A percentile compares a stretch with the other conserved stretches of the same genome.
Evolutionary conservation across 2,329 filamentous ascomycete species (phyloP).

Genomic region (Leptographium lundbergii): DNA sequence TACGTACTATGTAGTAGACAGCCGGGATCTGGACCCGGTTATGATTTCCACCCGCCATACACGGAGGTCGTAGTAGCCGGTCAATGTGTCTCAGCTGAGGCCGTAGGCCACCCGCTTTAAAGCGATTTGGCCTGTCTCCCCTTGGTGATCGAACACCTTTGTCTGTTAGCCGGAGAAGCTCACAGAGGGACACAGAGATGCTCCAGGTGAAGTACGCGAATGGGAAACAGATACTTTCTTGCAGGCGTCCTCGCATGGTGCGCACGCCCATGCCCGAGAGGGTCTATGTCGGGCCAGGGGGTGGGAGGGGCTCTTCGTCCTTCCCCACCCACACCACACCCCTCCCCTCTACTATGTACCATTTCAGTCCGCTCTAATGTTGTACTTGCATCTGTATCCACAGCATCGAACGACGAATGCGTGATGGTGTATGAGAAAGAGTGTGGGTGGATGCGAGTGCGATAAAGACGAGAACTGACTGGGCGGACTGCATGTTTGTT

Average conservation of each 20-base stretch:
- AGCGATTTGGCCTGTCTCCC: neutral
- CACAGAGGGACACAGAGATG: neutral
- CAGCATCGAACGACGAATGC: conserved; percentile 2
- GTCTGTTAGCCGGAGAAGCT: neutral
- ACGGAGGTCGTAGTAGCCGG: neutral
- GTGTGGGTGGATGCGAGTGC: neutral
- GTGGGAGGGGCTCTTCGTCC: neutral
- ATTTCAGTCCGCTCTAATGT: neutral
- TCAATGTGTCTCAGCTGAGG: neutral
- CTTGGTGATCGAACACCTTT: neutral
- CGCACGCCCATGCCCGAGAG: neutral
- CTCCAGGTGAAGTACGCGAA: neutral
- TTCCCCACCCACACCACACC: conserved; percentile 1
- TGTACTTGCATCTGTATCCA: conserved; percentile 1
- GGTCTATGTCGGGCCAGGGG: neutral
- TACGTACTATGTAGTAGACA: neutral
- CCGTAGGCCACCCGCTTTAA: too few species aligned
- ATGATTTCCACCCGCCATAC: too few species aligned
- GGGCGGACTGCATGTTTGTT: neutral
- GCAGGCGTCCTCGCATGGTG: neutral
- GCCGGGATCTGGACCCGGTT: neutral
- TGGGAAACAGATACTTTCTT: neutral
- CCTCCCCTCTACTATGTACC: neutral
- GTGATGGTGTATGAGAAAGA: conserved; percentile 1
- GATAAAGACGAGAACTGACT: neutral